Conservation (phyloP, 495 filamentous ascomycete genomes). For the Stereocaulon alpinum region DNA sequence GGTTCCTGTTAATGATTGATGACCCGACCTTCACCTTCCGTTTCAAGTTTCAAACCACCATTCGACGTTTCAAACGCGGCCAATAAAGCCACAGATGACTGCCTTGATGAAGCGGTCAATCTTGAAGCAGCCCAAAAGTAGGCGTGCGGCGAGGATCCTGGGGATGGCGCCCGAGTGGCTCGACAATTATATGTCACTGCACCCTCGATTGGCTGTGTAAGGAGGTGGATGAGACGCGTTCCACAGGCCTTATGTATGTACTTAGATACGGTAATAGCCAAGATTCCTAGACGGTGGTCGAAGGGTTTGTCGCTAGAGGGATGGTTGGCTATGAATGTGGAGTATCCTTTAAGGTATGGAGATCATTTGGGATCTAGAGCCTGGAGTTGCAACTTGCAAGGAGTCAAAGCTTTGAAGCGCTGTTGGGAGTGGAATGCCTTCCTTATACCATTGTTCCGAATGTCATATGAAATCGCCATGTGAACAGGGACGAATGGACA, state of each 20-base stretch:
- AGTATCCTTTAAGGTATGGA: not conserved
- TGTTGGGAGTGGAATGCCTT: conserved; percentile 5
- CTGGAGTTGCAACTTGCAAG: conserved; percentile 1
- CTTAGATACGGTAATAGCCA: not conserved
- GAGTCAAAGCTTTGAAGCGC: conserved; percentile 9
- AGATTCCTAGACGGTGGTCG: not conserved
- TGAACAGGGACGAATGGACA: conserved; percentile 8
- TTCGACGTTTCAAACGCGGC: conserved; percentile 7
- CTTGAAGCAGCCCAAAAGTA: conserved; percentile 11
- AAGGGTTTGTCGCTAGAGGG: conserved; percentile 1
- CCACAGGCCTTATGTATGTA: not conserved
- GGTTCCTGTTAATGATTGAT: not conserved
- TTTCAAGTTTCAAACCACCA: conserved; percentile 5
- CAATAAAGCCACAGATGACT: conserved; percentile 1
- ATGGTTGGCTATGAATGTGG: conserved; percentile 8
- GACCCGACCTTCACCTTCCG: not conserved
- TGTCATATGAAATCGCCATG: conserved; percentile 15
- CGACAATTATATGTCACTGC: not conserved
- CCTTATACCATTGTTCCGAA: conserved; percentile 6
- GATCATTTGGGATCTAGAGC: not conserved
- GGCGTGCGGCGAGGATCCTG: not conserved
- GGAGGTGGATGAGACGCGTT: conserved; percentile 10
- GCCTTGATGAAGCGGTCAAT: conserved; percentile 3
- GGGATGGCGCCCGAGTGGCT: conserved; percentile 4
- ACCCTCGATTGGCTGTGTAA: conserved; percentile 5